Base-by-base conservation (phyloP, 2,329 filamentous ascomycete species). In the Rutstroemia sp. region DNA sequence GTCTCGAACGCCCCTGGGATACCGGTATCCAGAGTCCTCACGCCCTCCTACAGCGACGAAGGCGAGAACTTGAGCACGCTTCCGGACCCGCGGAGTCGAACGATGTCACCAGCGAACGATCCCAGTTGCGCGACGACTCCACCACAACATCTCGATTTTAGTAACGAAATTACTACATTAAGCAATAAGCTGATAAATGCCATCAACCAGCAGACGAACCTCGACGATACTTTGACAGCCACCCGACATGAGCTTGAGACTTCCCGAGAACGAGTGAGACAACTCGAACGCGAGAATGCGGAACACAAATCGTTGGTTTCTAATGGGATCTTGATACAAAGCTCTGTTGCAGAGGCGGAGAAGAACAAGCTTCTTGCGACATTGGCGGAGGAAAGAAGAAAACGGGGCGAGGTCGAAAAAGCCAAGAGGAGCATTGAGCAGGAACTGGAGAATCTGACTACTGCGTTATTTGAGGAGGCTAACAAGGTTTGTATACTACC, bases 151-250 rank as follows among this genome's bases (percentile, higher is more conserved):
- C 79, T 80, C 5, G 81, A 82, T 56, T 73, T 84, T 21, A 79
- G 79, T 62, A 76, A 81, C 57, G 90, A 99, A 27, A 89, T 92
- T 7, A 85, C 89, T 7, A 85, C 89, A 6, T 77, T 99, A 34
- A 97, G 91, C 73, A 92, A 91, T 49, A 99, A 99, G 72, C 83
- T 99, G 61, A 92, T 99, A 65, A 92, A 94, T 68, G 92, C 94
- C 46, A 96, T 99, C 73, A 99, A 99, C 70, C 88, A 95, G 71
- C 92, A 96, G 72, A 96, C 92, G 7, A 86, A 82, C 21, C 80
- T 99, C 46, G 94, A 97, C 71, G 94, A 99, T 71, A 88, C 84
- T 10, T 77, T 99, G 18, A 87, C 90, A 50, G 85, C 84, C 52
- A 88, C 91, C 16, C 83, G 91, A 39, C 86, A 92, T 69, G 91